Base-by-base conservation (phyloP, 2,329 filamentous ascomycete species). In the Arthrobotrys pseudoclavata region DNA sequence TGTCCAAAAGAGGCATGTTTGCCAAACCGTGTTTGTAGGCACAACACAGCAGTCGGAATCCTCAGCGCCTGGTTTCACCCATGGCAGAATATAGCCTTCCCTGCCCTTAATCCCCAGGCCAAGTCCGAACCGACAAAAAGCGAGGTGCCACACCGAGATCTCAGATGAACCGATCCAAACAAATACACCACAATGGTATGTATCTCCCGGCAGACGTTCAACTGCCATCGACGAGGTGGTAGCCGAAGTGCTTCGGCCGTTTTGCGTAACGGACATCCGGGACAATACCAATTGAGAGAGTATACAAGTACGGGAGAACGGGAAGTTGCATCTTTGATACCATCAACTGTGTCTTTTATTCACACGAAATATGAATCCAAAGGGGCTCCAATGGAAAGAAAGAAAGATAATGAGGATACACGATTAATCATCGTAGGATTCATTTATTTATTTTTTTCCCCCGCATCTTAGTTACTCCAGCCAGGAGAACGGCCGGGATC, bases 11-110 rank as follows among this genome's bases (percentile, higher is more conserved):
- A 20, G 52, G 52, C 9, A 57, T 20, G 29, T 37, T 57, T 37
- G 50, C 15, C 24, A 53, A 31, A 18, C 13, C 18, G 42, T 40
- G 34, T 18, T 42, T 6, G 40, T 2, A 20, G 42, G 15, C 9
- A 40, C 42, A 45, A 45, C 42, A 45, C 42, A 45, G 42, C 42
- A 45, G n/a, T 45, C n/a, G 24, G n/a, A 37, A 57, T 26, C 18
- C n/a, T 12, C 15, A 37, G 22, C 4, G 6, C 47, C 22, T 6
- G 48, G 48, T 29, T 53, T 53, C 50, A 24, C 50, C 50, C 50
- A 53, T 29, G 26, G 26, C 50, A 53, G 50, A 53, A 53, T 53
- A 53, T 53, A 53, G 47, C 47, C 47, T 50, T 50, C 47, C 47
- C 47, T 50, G 47, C 5, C 47, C 47, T 50, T 50, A 50, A 50